Base-by-base conservation (phyloP, 805 yeast species). In the Cyberlindnera americana region DNA sequence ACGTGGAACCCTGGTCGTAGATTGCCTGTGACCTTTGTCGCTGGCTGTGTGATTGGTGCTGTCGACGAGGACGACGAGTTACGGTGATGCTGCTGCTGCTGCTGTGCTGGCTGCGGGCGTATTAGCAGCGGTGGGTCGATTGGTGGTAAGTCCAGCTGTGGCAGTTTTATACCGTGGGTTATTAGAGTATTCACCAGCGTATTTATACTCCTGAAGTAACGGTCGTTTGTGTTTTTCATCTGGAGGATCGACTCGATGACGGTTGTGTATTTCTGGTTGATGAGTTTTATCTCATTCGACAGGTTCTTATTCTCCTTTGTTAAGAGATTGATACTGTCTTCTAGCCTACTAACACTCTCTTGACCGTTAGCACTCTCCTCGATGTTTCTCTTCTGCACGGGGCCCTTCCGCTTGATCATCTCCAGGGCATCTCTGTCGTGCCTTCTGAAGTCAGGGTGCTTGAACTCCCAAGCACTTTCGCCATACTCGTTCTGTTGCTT, bases 381-480 rank as follows among this genome's bases (percentile, higher is more conserved):
- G 8, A 53, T 47, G 23, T 56, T 52, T 53, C 77, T 74, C 49
- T 75, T 78, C 40, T 70, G 67, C 13, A 69, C 64, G 5, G 93
- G 84, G 0, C 82, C 82, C 59, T 90, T 90, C 33, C 97, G 67
- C 55, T 86, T 87, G 57, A 93, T 93, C 49, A 85, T 83, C 36
- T 90, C 95, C 27, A 95, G 69, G 10, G 87, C 78, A n/a, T 78
- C 83, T 39, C 77, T 72, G 56, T 87, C 87, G 60, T 85, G 81
- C 24, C 77, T 75, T 49, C 75, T 75, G 62, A 93, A 93, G 48
- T 80, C 87, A 0, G 96, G 95, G 61, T 93, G 98, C 57, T 81
- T 79, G 67, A 93, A 91, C 60, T 91, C 97, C 97, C 98, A 91
- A 16, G 90, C 80, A 60, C 82, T 78, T 41, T 81, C 88, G 28